Base-by-base conservation (phyloP, 2,329 filamentous ascomycete species). In the Curvularia spicifera region DNA sequence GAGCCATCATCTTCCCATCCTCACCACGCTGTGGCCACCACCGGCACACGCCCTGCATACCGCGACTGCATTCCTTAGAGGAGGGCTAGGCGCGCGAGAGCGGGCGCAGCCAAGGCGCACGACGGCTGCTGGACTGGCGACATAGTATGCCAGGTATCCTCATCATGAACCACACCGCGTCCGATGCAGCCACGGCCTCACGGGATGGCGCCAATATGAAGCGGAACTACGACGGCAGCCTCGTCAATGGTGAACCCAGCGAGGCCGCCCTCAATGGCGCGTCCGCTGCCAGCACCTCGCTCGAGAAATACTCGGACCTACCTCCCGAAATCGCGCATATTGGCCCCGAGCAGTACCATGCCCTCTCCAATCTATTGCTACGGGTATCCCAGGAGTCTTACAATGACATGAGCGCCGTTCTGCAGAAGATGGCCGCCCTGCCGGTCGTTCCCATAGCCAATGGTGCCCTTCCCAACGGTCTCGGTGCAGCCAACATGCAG, bases 301-400 rank as follows among this genome's bases (percentile, higher is more conserved):
- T 57, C 33, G 64, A 67, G 22, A 66, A 72, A 33, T 59, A 72
- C 46, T 60, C 67, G 8, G 66, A 79, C 40, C 67, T 77, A 9
- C 82, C 83, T 2, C 85, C 84, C 15, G 81, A 84, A 60, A 77
- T 88, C 40, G 76, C 79, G 47, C 91, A 96, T 71, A 89, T 96
- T 57, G 89, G 89, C 0, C 81, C 88, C 56, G 89, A 75, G 22
- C 52, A 87, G 33, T 96, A 93, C 74, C 84, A 94, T 55, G 88
- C 91, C 4, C 83, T 98, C 20, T 87, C 88, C 4, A 84, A 84
- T 13, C 80, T 99, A 45, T 83, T 98, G 51, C 85, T 87, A 63
- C 88, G 95, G 66, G 84, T 95, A 37, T 89, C 91, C 33, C 93
- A 97, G 76, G 87, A 89, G 70, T 92, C 91, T 48, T 93, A 93